Percentiles rank a stretch among this genome's conserved stretches.
Evolutionary conservation across 2,329 filamentous ascomycete genomes (phyloP).

Genomic region (Trichoderma hamatum): DNA sequence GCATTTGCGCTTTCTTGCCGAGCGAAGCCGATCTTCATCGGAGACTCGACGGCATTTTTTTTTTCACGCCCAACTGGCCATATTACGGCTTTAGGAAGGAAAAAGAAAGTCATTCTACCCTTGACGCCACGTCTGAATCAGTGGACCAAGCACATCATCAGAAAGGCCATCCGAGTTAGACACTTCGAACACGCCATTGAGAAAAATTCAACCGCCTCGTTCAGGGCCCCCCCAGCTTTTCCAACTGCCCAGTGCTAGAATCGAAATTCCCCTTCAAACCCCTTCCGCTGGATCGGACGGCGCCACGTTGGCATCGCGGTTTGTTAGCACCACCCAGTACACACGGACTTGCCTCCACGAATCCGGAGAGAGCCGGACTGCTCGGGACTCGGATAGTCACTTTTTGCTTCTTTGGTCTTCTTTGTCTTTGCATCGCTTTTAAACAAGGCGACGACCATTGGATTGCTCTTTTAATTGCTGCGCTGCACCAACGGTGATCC

Average conservation of each 20-base stretch:
- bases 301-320: slow-evolving; percentile 25
- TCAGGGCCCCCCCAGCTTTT: not conserved
- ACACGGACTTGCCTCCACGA: slow-evolving; percentile 12
- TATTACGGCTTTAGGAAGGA: not conserved
- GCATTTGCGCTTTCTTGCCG: not conserved
- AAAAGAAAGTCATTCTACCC: not conserved
- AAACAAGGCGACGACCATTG: not conserved
- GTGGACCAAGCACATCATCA: no score
- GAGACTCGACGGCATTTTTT: not conserved
- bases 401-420: not conserved
- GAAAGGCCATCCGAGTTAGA: slow-evolving; percentile 2
- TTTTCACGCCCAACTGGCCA: not conserved
- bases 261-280: not conserved
- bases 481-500: not conserved
- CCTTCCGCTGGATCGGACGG: slow-evolving; percentile 31
- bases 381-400: not conserved
- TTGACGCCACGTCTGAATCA: slow-evolving; percentile 24
- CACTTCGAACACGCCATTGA: not conserved
- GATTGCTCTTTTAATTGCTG: not conserved
- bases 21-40: not conserved
- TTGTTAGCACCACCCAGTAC: not conserved
- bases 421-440: not conserved
- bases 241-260: not conserved
- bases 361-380: slow-evolving; percentile 9
- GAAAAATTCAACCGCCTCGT: slow-evolving; percentile 18